Evolutionary conservation across 495 filamentous ascomycete genomes (phyloP), one percentile per base, ranked within the genome.

Genomic region (Mycothermus thermophilus): DNA sequence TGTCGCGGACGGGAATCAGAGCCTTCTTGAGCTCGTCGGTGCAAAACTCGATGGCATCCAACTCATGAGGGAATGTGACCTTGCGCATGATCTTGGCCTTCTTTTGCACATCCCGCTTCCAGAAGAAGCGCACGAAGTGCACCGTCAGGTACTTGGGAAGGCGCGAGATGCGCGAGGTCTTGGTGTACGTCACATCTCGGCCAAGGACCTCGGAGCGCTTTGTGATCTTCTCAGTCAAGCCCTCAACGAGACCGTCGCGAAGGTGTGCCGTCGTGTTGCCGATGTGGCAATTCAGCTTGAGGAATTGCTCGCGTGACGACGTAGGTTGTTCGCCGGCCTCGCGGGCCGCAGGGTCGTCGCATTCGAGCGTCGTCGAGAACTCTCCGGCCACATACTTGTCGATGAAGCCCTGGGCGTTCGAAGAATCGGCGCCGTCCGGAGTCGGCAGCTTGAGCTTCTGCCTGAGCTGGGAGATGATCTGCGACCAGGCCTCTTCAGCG

Each of bases 31-130:
- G 67, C 35, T 90, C 76, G 25, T 95, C 87, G 33, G 87, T 85
- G 53, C 90, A 97, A 60, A 88, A 96, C 48, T 97, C 90, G 8
- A 93, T 80, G 3, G 79, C 77, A 54, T 97, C 90, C 16, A 97
- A 64, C 57, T 97, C 92, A 30, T 77, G 73, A 12, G 87, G 88
- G 56, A 97, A 97, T 0, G 83, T 85, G 28, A 97, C 90, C 58
- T 95, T 97, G 46, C 86, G 80, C 86, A 97, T 86, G 50, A 97
- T 97, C 72, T 97, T 97, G 35, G 87, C 84, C 64, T 97, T 97
- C 69, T 96, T 96, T 53, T 88, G 76, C 6, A 80, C 82, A 38
- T 87, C 82, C 13, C 79, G 71, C 54, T 92, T 87, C 92, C 92
- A 97, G 65, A 83, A 94, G 63, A 97, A 97, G 40, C 90, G 85